A percentile compares a stretch with the other conserved stretches of the same genome.
Conservation (phyloP, 2,329 filamentous ascomycete species). For the Coniochaeta prunicola region DNA sequence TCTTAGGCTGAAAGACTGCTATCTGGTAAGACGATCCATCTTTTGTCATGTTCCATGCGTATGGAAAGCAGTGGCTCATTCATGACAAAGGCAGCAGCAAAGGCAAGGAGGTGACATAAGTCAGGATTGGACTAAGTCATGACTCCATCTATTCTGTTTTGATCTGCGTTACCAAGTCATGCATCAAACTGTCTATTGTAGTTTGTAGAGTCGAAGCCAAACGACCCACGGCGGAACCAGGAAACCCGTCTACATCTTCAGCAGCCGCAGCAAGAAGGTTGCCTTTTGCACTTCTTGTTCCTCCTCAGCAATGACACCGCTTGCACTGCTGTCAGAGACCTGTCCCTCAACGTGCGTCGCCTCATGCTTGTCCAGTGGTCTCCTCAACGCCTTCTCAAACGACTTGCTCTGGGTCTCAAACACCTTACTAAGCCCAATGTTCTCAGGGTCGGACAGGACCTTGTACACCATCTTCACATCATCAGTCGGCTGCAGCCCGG, state of each 20-base stretch:
- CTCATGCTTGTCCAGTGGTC: conserved; percentile 66
- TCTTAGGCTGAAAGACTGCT: conserved; percentile 78
- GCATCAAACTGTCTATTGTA: too few relatives aligned
- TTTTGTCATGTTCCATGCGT: neutral
- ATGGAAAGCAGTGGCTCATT: neutral
- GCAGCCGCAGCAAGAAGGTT: conserved; percentile 56
- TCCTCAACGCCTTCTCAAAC: conserved; percentile 71
- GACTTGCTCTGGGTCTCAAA: conserved; percentile 60
- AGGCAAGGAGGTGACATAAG: conserved; percentile 6
- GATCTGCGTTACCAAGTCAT: too few relatives aligned
- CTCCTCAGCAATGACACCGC: conserved; percentile 67
- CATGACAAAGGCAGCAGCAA: conserved; percentile 13
- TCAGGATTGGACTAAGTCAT: neutral
- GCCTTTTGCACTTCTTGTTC: conserved; percentile 82
- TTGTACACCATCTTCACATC: conserved; percentile 93
- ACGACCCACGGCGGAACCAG: neutral
- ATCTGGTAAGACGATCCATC: conserved; percentile 54
- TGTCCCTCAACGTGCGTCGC: conserved; percentile 53
- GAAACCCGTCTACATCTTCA: conserved; percentile 54
- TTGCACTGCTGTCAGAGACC: conserved; percentile 39
- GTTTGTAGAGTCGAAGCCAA: too few relatives aligned
- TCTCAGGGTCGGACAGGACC: conserved; percentile 71
- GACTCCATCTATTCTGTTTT: too few relatives aligned
- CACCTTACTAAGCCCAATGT: conserved; percentile 61
- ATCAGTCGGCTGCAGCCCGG: conserved; percentile 81